Percentiles rank a stretch among this genome's conserved stretches.
These are phyloP conservation scores for Apiotrichum siamense DNA, from an alignment of 1,284 basidiomycete genomes.

Conservation along the genomic window DNA sequence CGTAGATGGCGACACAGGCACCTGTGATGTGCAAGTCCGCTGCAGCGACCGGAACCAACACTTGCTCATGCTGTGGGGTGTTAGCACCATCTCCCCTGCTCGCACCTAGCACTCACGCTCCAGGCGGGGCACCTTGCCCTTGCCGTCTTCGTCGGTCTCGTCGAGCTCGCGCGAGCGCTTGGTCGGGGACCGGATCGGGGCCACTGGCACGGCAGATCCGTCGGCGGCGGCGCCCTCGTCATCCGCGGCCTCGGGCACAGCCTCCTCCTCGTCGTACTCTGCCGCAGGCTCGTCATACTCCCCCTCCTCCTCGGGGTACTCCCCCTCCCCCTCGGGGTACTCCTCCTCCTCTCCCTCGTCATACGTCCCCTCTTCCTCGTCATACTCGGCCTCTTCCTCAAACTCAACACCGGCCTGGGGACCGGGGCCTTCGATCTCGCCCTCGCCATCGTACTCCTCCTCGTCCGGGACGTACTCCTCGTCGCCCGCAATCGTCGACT, in stretches of 20 bases:
- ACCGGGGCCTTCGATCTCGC: too few relatives aligned
- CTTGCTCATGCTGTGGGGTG: constrained; percentile 1
- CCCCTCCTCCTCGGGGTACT: background rate
- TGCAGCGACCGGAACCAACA: too few relatives aligned
- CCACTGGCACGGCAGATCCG: too few relatives aligned
- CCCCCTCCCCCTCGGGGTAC: background rate
- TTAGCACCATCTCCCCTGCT: background rate
- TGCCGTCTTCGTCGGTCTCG: constrained; percentile 1
- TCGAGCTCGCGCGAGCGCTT: constrained; percentile 9
- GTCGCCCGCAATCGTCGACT: background rate
- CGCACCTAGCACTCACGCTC: constrained; percentile 5
- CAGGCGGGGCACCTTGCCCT: constrained; percentile 8
- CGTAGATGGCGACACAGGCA: too few relatives aligned
- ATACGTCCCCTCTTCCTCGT: background rate
- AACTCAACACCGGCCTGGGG: constrained; percentile 3
- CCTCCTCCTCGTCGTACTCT: background rate
- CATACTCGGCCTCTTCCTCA: background rate
- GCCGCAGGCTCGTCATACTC: background rate
- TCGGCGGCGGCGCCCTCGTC: background rate
- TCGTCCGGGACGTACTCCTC: background rate
- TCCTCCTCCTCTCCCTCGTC: constrained; percentile 1
- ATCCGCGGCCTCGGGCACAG: background rate
- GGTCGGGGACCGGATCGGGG: background rate
- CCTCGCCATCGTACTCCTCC: background rate
- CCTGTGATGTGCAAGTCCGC: too few relatives aligned